phyloP scores from a whole-genome alignment of 345 rosid genomes.

The Gossypium raimondii region DNA sequence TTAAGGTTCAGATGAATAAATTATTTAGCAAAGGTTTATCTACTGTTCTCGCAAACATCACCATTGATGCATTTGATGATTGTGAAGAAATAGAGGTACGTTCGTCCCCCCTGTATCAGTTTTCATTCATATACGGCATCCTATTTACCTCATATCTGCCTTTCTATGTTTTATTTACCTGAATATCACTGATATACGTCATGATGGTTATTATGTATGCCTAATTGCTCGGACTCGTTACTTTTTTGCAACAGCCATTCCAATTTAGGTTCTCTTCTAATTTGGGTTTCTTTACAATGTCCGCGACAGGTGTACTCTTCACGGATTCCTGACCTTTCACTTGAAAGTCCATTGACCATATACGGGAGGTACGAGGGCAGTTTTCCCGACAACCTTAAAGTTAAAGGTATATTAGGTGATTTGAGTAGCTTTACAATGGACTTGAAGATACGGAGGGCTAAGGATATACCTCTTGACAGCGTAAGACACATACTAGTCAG shows the following conservation, averaged over 20 bases:
- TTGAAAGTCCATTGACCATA: constrained; percentile 38
- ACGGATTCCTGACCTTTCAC: constrained; percentile 52
- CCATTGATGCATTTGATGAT: constrained; percentile 51
- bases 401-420: constrained; percentile 45
- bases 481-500: not conserved
- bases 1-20: constrained; percentile 50
- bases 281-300: not conserved
- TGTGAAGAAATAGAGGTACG: constrained; percentile 73
- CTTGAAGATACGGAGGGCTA: constrained; percentile 35
- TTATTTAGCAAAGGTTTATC: constrained; percentile 54
- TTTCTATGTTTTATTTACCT: not conserved
- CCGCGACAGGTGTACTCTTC: constrained; percentile 40
- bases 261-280: not conserved
- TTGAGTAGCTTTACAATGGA: constrained; percentile 37
- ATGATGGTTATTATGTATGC: too few species aligned
- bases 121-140: not conserved
- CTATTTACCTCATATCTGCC: not conserved
- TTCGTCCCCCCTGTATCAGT: not conserved
- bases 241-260: not conserved
- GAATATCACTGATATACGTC: not conserved
- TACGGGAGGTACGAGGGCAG: constrained; percentile 51
- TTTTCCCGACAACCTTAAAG: constrained; percentile 33
- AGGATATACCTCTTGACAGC: constrained; percentile 19
- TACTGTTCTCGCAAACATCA: constrained; percentile 49
- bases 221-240: too few species aligned